Evolutionary conservation across 108 stramenopile genomes (phyloP).

Genomic region (Discostella stelligeroides): DNA sequence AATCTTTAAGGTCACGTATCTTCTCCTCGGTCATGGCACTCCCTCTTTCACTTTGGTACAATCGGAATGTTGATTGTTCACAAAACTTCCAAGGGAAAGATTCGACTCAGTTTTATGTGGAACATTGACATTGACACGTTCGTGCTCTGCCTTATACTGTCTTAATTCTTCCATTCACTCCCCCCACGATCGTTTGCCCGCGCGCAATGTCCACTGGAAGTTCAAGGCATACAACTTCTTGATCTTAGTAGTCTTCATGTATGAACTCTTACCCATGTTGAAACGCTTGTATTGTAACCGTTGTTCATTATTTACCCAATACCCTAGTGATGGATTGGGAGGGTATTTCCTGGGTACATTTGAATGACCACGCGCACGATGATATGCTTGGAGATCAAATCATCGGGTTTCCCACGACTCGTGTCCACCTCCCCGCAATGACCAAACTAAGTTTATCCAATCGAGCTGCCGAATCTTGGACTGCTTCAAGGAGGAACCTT

Average conservation of each 20-base stretch:
- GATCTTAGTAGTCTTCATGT: conserved; percentile 34
- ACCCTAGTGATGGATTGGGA: conserved; percentile 32
- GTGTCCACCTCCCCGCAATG: conserved; percentile 37
- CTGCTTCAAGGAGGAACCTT: conserved; percentile 32
- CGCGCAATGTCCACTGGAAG: conserved; percentile 30
- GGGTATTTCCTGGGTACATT: conserved; percentile 34
- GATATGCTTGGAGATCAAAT: conserved; percentile 13
- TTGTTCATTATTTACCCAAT: conserved; percentile 45
- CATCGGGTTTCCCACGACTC: conserved; percentile 27
- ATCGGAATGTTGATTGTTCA: conserved; percentile 31
- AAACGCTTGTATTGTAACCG: conserved; percentile 37
- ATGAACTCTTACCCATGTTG: conserved; percentile 23
- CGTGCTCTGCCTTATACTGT: conserved; percentile 28
- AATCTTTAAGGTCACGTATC: conserved; percentile 23
- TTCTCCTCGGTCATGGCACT: conserved; percentile 17
- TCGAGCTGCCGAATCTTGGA: conserved; percentile 34
- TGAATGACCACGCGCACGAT: conserved; percentile 14
- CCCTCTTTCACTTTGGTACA: conserved; percentile 3
- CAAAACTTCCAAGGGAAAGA: conserved; percentile 24
- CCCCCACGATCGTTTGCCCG: conserved; percentile 21
- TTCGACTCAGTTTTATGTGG: conserved; percentile 23
- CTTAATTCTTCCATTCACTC: conserved; percentile 31
- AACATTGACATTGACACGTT: conserved; percentile 20
- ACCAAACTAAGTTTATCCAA: conserved; percentile 30
- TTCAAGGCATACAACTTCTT: conserved; percentile 15